Evolutionary conservation across 225 moss, liverwort and hornwort genomes (phyloP).

Genomic region (Pleurozium schreberi): DNA sequence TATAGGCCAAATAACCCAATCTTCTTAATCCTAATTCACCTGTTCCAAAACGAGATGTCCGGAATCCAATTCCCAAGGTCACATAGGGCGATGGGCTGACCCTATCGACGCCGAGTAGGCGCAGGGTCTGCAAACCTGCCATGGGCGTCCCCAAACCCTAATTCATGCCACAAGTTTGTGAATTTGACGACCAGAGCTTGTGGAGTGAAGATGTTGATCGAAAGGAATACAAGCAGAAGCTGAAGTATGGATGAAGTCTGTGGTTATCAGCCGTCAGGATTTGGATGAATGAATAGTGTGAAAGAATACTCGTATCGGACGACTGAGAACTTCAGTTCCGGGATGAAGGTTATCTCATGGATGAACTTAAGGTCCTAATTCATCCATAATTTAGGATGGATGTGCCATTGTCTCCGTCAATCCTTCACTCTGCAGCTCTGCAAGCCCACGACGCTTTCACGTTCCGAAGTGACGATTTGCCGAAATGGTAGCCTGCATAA

Average conservation of each 20-base stretch:
- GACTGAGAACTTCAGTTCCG: too few relatives aligned
- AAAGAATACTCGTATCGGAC: too few relatives aligned
- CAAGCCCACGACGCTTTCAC: background rate
- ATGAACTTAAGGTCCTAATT: too few relatives aligned
- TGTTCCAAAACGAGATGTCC: background rate
- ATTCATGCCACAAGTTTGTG: background rate
- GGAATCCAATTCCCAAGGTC: background rate
- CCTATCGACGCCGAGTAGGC: constrained; percentile 9
- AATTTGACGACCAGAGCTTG: background rate
- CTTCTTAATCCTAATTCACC: background rate
- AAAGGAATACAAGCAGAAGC: background rate
- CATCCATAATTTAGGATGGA: background rate
- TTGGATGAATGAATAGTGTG: background rate
- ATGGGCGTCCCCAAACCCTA: background rate
- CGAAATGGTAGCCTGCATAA: background rate
- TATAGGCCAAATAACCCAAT: background rate
- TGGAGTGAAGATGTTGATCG: background rate
- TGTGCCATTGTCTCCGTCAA: too few relatives aligned
- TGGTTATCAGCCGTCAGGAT: accelerated
- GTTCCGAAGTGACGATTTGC: background rate
- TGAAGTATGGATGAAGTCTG: background rate
- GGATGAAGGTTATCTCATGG: background rate
- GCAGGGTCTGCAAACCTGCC: constrained; percentile 16
- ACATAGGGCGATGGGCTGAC: background rate
- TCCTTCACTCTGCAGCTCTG: background rate